Evolutionary conservation across 257 asterid species (phyloP).

Genomic region (Scutellaria minor): DNA sequence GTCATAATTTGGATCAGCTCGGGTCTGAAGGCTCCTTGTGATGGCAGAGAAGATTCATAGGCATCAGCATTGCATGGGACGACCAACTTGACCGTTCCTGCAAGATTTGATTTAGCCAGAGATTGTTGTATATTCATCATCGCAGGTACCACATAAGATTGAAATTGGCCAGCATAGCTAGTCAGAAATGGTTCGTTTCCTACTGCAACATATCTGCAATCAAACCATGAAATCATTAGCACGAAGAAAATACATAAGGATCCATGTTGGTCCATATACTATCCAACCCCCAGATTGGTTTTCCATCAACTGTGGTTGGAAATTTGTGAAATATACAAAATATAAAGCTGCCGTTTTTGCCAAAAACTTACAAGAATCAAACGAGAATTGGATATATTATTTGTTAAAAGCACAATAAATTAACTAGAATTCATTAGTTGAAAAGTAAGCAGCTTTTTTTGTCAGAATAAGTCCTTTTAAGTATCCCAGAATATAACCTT

Average conservation of each 20-base stretch:
- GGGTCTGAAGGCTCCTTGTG: slow-evolving; percentile 88
- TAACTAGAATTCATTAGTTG: slow-evolving; percentile 15
- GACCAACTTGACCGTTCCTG: slow-evolving; percentile 70
- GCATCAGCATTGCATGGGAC: slow-evolving; percentile 99
- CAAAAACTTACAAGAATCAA: slow-evolving; percentile 10
- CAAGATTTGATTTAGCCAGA: slow-evolving; percentile 71
- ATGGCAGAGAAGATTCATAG: slow-evolving; percentile 80
- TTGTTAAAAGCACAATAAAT: not conserved
- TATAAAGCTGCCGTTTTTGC: not conserved
- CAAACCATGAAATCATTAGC: slow-evolving; percentile 33
- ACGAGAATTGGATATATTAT: not conserved
- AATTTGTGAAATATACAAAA: not conserved
- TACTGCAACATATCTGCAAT: slow-evolving; percentile 83
- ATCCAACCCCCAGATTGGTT: not conserved
- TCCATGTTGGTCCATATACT: not conserved
- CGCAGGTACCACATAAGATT: slow-evolving; percentile 79
- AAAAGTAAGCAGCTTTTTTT: slow-evolving; percentile 1
- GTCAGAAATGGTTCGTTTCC: slow-evolving; percentile 94
- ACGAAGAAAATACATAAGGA: slow-evolving; percentile 19
- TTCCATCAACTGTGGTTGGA: not conserved
- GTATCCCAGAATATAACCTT: slow-evolving; percentile 9
- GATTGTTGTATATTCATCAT: slow-evolving; percentile 75
- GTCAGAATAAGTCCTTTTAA: slow-evolving; percentile 10
- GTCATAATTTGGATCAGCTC: slow-evolving; percentile 76
- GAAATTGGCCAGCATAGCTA: slow-evolving; percentile 78